A percentile compares a stretch with the other conserved stretches of the same genome.
Evolutionary conservation across 2,329 filamentous ascomycete genomes (phyloP).

Genomic region (Cladosporium sp.): DNA sequence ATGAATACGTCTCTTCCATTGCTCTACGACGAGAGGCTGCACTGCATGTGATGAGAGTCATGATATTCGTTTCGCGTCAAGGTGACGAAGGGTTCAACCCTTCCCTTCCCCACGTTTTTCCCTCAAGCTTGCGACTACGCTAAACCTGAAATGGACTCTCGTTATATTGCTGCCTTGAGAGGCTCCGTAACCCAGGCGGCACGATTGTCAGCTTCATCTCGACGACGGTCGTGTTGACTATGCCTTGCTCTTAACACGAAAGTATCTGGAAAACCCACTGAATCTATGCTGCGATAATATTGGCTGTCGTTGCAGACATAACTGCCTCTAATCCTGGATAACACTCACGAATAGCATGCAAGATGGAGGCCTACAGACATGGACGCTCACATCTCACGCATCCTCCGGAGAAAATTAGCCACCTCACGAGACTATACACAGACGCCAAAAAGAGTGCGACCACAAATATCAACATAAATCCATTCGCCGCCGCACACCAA

Average conservation of each 20-base stretch:
- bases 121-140: neutral
- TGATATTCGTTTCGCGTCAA: no score
- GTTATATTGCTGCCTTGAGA: neutral
- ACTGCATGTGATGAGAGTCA: no score
- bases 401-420: conserved; percentile 28
- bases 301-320: neutral
- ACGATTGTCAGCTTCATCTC: conserved; percentile 8
- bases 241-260: neutral
- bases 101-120: neutral
- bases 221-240: neutral
- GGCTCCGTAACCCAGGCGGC: conserved; percentile 11
- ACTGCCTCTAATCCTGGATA: neutral
- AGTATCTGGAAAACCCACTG: neutral
- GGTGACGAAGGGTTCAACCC: neutral
- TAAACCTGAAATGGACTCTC: neutral
- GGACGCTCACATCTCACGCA: conserved; percentile 25
- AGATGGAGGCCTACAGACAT: conserved; percentile 29
- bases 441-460: conserved; percentile 73
- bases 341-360: neutral
- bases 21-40: no score
- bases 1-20: neutral
- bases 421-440: conserved; percentile 71
- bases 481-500: conserved; percentile 40
- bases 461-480: conserved; percentile 61
- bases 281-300: neutral